These are phyloP conservation scores for Xylariaceae sp. DNA, from an alignment of 2,329 filamentous ascomycete species.

Conservation along the genomic window DNA sequence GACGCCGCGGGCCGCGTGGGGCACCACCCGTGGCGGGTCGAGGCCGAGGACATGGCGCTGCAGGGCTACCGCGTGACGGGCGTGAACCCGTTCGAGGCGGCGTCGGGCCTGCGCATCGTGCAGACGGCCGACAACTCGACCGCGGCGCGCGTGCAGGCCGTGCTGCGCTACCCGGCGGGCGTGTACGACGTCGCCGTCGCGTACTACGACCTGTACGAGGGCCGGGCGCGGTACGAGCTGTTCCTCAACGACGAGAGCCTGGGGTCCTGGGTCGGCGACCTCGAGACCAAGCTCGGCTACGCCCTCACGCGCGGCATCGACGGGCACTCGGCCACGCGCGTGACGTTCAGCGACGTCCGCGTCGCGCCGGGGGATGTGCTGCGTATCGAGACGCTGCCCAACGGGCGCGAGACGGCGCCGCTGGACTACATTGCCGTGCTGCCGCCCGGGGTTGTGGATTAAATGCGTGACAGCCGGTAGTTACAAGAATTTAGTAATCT, in stretches of 20 bases:
- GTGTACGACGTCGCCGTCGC: slow-evolving; percentile 69
- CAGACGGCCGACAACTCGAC: slow-evolving; percentile 61
- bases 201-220: slow-evolving; percentile 68
- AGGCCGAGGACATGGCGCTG: slow-evolving; percentile 70
- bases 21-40: slow-evolving; percentile 68
- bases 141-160: slow-evolving; percentile 53
- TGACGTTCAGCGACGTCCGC: slow-evolving; percentile 53
- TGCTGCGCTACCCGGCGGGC: slow-evolving; percentile 55
- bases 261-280: slow-evolving; percentile 64
- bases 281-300: slow-evolving; percentile 65
- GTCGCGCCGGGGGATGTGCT: slow-evolving; percentile 38
- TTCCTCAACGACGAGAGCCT: slow-evolving; percentile 59
- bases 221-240: slow-evolving; percentile 60
- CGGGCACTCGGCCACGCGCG: slow-evolving; percentile 67
- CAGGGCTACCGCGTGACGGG: slow-evolving; percentile 59
- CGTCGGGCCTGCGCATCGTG: slow-evolving; percentile 60
- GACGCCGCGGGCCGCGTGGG: slow-evolving; percentile 63
- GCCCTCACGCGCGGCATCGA: slow-evolving; percentile 64
- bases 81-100: slow-evolving; percentile 65
- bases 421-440: slow-evolving; percentile 71
- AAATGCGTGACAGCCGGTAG: slow-evolving; percentile 15
- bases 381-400: slow-evolving; percentile 55
- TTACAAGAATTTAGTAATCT: not conserved
- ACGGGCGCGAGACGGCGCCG: slow-evolving; percentile 68
- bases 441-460: slow-evolving; percentile 63